Conservation (phyloP, 352 stramenopile genomes). For the Phytopythium aichiense region DNA sequence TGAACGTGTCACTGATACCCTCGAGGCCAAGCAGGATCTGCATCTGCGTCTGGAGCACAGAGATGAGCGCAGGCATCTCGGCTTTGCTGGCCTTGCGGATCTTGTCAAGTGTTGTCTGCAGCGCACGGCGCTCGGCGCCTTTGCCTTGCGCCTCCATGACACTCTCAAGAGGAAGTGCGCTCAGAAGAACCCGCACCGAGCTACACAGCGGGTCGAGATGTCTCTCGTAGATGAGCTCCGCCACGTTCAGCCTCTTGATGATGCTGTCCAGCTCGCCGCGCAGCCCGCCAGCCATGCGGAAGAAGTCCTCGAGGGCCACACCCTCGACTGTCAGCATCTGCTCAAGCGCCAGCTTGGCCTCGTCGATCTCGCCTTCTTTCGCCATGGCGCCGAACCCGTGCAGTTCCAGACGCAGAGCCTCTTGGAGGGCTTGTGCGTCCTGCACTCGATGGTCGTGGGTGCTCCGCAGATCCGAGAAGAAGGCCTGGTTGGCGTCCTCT, state of each 20-base stretch:
- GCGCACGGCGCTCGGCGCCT: conserved; percentile 44
- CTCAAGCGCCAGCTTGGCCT: conserved; percentile 25
- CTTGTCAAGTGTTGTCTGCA: conserved; percentile 78
- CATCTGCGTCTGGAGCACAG: conserved; percentile 57
- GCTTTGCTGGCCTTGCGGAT: conserved; percentile 75
- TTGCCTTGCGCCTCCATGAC: conserved; percentile 86
- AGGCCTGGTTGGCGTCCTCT: conserved; percentile 52
- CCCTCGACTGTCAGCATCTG: conserved; percentile 30
- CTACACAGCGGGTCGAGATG: conserved; percentile 40
- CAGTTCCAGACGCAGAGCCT: conserved; percentile 49
- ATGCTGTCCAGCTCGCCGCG: conserved; percentile 68
- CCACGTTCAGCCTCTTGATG: conserved; percentile 51
- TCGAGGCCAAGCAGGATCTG: conserved; percentile 36
- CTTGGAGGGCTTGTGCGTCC: conserved; percentile 30
- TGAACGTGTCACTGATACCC: conserved; percentile 53
- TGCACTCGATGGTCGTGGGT: conserved; percentile 35
- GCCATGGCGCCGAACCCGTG: conserved; percentile 65
- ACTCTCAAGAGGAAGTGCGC: conserved; percentile 49
- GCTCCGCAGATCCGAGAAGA: conserved; percentile 44
- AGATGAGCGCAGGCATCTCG: conserved; percentile 69
- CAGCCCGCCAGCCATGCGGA: conserved; percentile 69
- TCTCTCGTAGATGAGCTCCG: conserved; percentile 77
- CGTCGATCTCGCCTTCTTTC: conserved; percentile 41
- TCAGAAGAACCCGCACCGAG: conserved; percentile 44
- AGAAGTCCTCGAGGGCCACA: conserved; percentile 75